Percentiles rank a stretch among this genome's conserved stretches.
Evolutionary conservation across 768 basidiomycete species (phyloP).

Genomic region (Tulasnella sp.): DNA sequence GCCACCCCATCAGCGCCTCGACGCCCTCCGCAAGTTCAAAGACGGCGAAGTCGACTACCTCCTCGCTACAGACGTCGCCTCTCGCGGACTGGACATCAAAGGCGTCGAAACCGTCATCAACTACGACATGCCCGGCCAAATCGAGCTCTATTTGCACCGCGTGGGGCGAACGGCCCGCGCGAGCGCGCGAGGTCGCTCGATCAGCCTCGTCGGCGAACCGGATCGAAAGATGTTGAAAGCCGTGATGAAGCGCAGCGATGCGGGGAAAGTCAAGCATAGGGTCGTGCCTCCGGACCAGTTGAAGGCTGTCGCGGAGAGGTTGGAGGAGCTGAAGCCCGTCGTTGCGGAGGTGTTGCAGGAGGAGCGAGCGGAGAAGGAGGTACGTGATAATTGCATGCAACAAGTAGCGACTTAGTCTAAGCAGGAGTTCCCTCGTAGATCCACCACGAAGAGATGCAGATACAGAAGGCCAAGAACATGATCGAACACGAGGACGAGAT

Average conservation of each 20-base stretch:
- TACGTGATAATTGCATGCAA: slow-evolving; percentile 30
- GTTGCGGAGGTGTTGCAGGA: slow-evolving; percentile 71
- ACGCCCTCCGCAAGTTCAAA: slow-evolving; percentile 76
- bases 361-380: slow-evolving; percentile 92
- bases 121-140: slow-evolving; percentile 93
- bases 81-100: slow-evolving; percentile 93
- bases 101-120: slow-evolving; percentile 97
- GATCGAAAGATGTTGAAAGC: slow-evolving; percentile 95
- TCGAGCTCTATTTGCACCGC: slow-evolving; percentile 91
- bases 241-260: slow-evolving; percentile 78
- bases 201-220: slow-evolving; percentile 89
- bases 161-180: slow-evolving; percentile 97
- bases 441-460: slow-evolving; percentile 88
- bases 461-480: slow-evolving; percentile 91
- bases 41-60: slow-evolving; percentile 82
- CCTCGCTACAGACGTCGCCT: slow-evolving; percentile 93
- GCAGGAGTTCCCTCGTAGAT: slow-evolving; percentile 38
- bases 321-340: slow-evolving; percentile 63
- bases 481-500: slow-evolving; percentile 90
- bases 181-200: slow-evolving; percentile 86
- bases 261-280: slow-evolving; percentile 80
- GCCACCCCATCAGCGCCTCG: slow-evolving; percentile 59
- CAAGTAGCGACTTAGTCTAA: background rate
- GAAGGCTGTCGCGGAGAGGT: slow-evolving; percentile 52
- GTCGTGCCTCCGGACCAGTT: slow-evolving; percentile 70